These are phyloP conservation scores for Yamagishiella unicocca DNA, from an alignment of 139 green algal genomes.

Conservation along the genomic window DNA sequence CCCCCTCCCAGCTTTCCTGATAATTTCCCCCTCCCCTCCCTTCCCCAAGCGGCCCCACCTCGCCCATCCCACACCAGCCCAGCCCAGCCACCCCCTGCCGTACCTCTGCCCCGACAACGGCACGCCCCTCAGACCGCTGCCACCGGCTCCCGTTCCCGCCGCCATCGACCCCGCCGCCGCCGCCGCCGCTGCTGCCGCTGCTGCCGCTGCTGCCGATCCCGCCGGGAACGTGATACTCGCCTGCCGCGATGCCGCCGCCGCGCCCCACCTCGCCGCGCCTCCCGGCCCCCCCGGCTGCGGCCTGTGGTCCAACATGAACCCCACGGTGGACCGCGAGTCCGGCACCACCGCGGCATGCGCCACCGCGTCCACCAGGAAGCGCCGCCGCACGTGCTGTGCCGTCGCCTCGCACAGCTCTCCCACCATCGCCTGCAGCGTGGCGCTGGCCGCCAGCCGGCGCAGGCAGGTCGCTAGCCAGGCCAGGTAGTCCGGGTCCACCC, in stretches of 20 bases:
- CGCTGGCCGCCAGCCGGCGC: constrained; percentile 33
- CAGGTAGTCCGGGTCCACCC: constrained; percentile 16
- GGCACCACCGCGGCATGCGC: constrained; percentile 31
- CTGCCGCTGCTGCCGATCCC: no score
- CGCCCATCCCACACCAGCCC: no score
- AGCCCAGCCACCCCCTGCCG: no score
- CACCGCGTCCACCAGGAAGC: constrained; percentile 33
- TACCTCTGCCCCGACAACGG: no score
- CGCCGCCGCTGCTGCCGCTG: background rate
- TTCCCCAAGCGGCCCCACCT: no score
- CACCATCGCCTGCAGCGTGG: constrained; percentile 37
- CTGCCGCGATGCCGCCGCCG: background rate
- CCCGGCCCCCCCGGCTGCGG: background rate
- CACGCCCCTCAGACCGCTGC: no score
- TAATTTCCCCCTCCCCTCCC: no score
- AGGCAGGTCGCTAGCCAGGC: background rate
- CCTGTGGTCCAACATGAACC: constrained; percentile 37
- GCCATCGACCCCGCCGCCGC: background rate
- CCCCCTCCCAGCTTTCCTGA: no score
- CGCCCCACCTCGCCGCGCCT: constrained; percentile 13
- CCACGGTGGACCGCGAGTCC: background rate
- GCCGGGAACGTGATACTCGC: background rate
- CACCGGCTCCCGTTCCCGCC: no score
- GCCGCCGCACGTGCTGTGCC: constrained; percentile 30
- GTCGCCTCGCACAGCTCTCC: constrained; percentile 30